phyloP scores from a whole-genome alignment of 768 basidiomycete genomes.

The Auriscalpium vulgare region DNA sequence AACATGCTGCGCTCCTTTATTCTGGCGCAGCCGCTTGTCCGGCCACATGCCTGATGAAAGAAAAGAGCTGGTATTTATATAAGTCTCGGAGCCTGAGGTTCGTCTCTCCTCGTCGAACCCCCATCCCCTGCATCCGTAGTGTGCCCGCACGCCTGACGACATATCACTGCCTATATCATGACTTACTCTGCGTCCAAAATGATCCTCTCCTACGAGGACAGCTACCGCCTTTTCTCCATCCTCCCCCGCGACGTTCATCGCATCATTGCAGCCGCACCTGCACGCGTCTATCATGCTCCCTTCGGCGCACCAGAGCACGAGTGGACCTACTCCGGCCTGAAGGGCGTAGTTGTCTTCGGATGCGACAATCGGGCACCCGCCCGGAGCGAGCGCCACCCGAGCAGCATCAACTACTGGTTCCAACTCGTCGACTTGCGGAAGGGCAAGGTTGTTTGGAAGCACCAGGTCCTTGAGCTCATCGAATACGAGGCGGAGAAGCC shows the following conservation, averaged over 20 bases:
- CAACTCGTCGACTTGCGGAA: constrained; percentile 50
- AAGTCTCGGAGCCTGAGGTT: background rate
- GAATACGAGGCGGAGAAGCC: constrained; percentile 79
- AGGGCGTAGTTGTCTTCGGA: constrained; percentile 52
- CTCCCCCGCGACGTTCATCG: constrained; percentile 20
- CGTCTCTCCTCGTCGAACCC: background rate
- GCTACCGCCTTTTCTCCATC: constrained; percentile 16
- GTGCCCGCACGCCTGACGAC: background rate
- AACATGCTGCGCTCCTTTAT: background rate
- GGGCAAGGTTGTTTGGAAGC: constrained; percentile 59
- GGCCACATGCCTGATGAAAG: background rate
- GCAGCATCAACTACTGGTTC: constrained; percentile 44
- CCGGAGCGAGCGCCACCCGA: constrained; percentile 17
- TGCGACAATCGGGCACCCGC: constrained; percentile 16
- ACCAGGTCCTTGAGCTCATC: constrained; percentile 50
- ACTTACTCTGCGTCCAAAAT: background rate
- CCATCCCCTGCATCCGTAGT: background rate
- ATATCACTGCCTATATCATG: background rate
- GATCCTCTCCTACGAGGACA: constrained; percentile 11
- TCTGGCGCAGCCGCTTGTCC: background rate
- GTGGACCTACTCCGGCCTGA: constrained; percentile 55
- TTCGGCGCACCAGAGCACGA: constrained; percentile 37
- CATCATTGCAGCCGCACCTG: constrained; percentile 45
- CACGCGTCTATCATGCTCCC: constrained; percentile 55
- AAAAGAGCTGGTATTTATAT: background rate